Conservation (phyloP, 371 early-diverging fungal species). For the Coemansia sp. region DNA sequence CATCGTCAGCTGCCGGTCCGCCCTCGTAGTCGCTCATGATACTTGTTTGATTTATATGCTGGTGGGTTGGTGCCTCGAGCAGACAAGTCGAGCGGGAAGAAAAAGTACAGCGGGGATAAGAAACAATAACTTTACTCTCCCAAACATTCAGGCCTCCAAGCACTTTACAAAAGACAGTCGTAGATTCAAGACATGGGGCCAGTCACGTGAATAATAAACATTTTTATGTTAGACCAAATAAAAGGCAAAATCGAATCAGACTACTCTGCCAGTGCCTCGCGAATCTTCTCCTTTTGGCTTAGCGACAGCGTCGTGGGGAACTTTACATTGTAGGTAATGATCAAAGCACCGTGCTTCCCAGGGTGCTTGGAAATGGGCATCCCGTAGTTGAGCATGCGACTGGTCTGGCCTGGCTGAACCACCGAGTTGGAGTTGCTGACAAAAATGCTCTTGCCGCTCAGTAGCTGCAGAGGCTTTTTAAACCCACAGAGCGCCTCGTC, state of each 20-base stretch:
- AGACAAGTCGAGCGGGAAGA: neutral
- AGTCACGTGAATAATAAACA: neutral
- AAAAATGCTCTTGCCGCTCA: conserved; percentile 73
- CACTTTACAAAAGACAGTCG: neutral
- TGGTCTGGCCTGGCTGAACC: conserved; percentile 75
- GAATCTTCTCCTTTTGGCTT: conserved; percentile 68
- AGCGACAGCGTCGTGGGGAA: conserved; percentile 76
- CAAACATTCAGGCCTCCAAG: neutral
- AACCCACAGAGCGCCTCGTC: conserved; percentile 84
- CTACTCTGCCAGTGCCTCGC: conserved; percentile 51
- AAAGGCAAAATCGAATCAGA: neutral
- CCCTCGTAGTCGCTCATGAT: conserved; percentile 78
- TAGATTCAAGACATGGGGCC: neutral
- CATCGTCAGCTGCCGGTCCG: conserved; percentile 69
- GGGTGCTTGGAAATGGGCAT: conserved; percentile 91
- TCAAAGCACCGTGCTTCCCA: conserved; percentile 81
- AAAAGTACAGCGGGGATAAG: neutral
- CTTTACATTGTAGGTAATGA: conserved; percentile 72
- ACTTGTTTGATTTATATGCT: neutral
- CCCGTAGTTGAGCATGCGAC: conserved; percentile 75
- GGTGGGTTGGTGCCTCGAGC: neutral
- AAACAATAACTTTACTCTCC: neutral
- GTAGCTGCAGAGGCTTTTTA: conserved; percentile 66
- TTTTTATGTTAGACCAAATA: neutral
- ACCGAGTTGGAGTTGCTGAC: conserved; percentile 63